Evolutionary conservation across 805 yeast genomes (phyloP).

Genomic region (Pichia exigua): DNA sequence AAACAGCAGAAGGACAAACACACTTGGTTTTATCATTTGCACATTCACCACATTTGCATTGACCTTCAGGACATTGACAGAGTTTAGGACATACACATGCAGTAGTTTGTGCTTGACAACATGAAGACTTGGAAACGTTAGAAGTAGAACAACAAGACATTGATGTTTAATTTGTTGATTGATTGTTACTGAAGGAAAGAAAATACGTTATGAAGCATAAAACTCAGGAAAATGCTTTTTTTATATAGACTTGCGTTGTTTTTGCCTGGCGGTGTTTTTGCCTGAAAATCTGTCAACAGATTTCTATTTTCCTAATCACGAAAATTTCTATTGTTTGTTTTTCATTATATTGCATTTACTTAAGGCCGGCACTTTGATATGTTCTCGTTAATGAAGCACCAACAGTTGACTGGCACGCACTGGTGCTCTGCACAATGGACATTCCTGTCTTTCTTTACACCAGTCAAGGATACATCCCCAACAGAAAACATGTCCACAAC

Average conservation of each 20-base stretch:
- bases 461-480: conserved; percentile 88
- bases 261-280: neutral
- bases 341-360: too few species aligned
- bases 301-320: neutral
- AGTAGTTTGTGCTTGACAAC: neutral
- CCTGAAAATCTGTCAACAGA: neutral
- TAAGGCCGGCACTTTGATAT: too few species aligned
- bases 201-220: too few species aligned
- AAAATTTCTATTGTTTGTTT: neutral
- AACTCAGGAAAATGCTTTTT: neutral
- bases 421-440: conserved; percentile 82
- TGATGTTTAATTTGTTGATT: neutral
- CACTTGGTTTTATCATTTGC: conserved; percentile 4
- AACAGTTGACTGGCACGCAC: conserved; percentile 56
- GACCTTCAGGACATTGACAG: conserved; percentile 6
- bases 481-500: conserved; percentile 90
- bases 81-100: conserved; percentile 6
- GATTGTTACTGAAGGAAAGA: neutral
- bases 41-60: conserved; percentile 7
- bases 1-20: conserved; percentile 7
- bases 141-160: neutral
- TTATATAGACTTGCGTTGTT: neutral
- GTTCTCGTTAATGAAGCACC: conserved; percentile 34
- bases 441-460: conserved; percentile 81
- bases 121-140: neutral